Evolutionary conservation across 306 rosid genomes (phyloP), one percentile per base, ranked within the genome.

Genomic region (Lathyrus tuberosus): DNA sequence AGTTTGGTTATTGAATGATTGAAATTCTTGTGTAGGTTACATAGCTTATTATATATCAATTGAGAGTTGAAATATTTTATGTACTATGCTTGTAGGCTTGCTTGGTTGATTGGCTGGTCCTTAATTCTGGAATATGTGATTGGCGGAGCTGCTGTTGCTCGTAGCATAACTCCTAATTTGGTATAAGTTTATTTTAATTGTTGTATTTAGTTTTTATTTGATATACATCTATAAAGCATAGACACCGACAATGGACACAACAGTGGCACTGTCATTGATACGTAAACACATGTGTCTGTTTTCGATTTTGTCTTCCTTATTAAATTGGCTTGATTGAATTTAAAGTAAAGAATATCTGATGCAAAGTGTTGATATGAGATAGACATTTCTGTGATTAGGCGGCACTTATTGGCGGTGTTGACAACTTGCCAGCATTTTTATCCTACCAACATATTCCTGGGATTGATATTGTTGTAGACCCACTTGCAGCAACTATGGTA

Each of bases 71-170:
- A 30, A 40, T 5, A 4, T 40, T 33, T 62, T 30, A 8, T 17
- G 44, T 57, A 33, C 20, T 70, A 37, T 80, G 37, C 64, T 58
- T 69, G 42, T 77, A 93, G 98, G 6, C 90, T 84, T 75, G 98
- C 97, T 74, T 94, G 98, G 98, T 73, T 94, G 84, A 62, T 94
- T 52, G 98, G 98, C 47, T 94, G 98, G 98, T 93, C 90, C 61
- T 73, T 94, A 80, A 84, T 94, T 49, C 84, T 94, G 71, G 98
- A 94, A 78, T 94, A 94, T 67, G 87, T 90, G 38, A 85, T 94
- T 47, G 89, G 98, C 20, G 94, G 90, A 28, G 74, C 98, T 42
- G 84, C 96, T 49, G 98, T 94, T 83, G 96, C 98, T 37, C 96
- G 98, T 42, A 96, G 98, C 81, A 88, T 94, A 76, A 84, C 98